A percentile compares a stretch with the other conserved stretches of the same genome.
Conservation (phyloP, 108 stramenopile species). For the Asterionellopsis glacialis region DNA sequence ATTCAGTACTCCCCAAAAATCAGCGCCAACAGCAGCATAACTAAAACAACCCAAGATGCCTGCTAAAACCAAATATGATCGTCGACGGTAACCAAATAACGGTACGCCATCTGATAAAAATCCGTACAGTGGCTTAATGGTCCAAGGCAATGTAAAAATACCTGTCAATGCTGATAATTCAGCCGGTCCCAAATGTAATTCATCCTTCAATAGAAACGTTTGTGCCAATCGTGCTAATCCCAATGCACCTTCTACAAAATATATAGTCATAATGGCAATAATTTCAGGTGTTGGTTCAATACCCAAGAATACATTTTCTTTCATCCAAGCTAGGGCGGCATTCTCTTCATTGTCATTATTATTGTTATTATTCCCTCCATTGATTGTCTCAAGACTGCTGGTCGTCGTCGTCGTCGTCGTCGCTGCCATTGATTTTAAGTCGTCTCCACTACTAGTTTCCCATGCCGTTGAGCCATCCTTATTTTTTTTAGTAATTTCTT, state of each 20-base stretch:
- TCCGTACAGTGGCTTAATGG: constrained; percentile 92
- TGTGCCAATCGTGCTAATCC: constrained; percentile 89
- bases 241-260: constrained; percentile 95
- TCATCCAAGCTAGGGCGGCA: too few species aligned
- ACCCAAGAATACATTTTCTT: too few species aligned
- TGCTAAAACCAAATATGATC: constrained; percentile 73
- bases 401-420: not conserved
- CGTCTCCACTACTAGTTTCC: too few species aligned
- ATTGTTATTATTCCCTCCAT: not conserved
- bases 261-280: constrained; percentile 86
- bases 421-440: not conserved
- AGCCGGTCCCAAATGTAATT: constrained; percentile 87
- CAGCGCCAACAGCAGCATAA: constrained; percentile 49
- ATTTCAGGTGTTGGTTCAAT: constrained; percentile 28
- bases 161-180: constrained; percentile 87
- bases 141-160: constrained; percentile 87
- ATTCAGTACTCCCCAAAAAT: constrained; percentile 33
- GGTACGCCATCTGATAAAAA: constrained; percentile 88
- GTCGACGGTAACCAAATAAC: constrained; percentile 80
- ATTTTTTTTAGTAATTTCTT: too few species aligned
- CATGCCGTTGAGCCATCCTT: too few species aligned
- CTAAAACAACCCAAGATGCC: constrained; percentile 60
- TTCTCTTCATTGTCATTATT: too few species aligned
- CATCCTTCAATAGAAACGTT: constrained; percentile 93
- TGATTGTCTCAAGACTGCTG: not conserved